These are phyloP conservation scores for Trypanosoma melophagium DNA, from an alignment of 208 protist species.

Conservation along the genomic window DNA sequence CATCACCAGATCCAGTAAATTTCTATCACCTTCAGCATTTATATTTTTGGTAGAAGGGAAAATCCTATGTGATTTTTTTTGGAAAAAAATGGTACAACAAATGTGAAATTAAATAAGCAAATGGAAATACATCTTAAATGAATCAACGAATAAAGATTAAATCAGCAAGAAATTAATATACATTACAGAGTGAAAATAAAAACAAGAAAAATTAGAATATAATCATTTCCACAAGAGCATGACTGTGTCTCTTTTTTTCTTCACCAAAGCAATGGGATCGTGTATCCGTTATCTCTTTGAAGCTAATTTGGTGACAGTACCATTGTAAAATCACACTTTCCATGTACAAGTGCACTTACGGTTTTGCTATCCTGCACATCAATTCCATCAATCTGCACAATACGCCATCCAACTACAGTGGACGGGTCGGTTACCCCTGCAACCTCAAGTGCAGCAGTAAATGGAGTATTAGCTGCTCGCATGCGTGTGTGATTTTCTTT, in stretches of 20 bases:
- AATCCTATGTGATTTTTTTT: no score
- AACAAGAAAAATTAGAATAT: neutral
- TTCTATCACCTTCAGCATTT: no score
- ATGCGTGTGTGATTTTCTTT: neutral
- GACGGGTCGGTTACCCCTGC: slow-evolving; percentile 21
- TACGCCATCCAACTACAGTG: slow-evolving; percentile 34
- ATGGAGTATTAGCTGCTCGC: slow-evolving; percentile 20
- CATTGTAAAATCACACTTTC: slow-evolving; percentile 25
- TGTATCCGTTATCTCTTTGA: neutral
- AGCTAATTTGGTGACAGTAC: neutral
- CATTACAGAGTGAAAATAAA: no score
- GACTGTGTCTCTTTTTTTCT: neutral
- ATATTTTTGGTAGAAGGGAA: no score
- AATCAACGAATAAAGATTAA: no score
- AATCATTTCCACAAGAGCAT: no score
- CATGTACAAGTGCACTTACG: slow-evolving; percentile 36
- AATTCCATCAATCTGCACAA: slow-evolving; percentile 33
- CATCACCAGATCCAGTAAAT: no score
- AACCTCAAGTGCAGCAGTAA: slow-evolving; percentile 23
- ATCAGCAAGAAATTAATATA: no score
- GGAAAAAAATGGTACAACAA: no score
- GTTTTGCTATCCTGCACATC: slow-evolving; percentile 32
- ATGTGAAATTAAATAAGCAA: no score
- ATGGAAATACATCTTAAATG: no score
- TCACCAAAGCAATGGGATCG: neutral